Conservation (phyloP, 148 eudicot genomes). For the Rhododendron kiyosumense region DNA sequence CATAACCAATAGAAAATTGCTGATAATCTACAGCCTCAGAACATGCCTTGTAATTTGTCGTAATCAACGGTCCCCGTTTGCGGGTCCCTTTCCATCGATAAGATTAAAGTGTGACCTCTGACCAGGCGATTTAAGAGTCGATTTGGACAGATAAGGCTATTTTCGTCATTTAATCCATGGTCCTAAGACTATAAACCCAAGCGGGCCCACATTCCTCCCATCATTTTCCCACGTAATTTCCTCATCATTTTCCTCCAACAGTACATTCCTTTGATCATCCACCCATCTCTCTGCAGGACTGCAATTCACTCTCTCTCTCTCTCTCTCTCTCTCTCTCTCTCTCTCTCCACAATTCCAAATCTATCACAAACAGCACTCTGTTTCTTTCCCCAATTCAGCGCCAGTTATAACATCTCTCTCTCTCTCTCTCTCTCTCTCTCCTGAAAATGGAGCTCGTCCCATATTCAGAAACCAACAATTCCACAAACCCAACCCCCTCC, state of each 20-base stretch:
- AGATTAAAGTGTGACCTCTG: not conserved
- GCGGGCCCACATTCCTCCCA: not conserved
- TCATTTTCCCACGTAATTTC: not conserved
- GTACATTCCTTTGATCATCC: not conserved
- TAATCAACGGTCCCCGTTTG: not conserved
- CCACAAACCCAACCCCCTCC: conserved; percentile 18
- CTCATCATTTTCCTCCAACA: not conserved
- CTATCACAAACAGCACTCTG: not conserved
- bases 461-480: conserved; percentile 42
- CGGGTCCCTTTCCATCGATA: not conserved
- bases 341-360: not conserved
- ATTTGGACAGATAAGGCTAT: not conserved
- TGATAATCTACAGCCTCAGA: not conserved
- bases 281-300: not conserved
- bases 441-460: conserved; percentile 55
- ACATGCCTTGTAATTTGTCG: not conserved
- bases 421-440: not conserved
- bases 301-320: not conserved
- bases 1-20: not conserved
- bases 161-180: not conserved
- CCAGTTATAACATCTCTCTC: not conserved
- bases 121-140: not conserved
- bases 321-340: not conserved
- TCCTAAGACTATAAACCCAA: not conserved
- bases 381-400: not conserved